Percentiles rank a stretch among this genome's conserved stretches.
These are phyloP conservation scores for Colletotrichum orchidophilum DNA, from an alignment of 2,329 filamentous ascomycete genomes.

Conservation along the genomic window DNA sequence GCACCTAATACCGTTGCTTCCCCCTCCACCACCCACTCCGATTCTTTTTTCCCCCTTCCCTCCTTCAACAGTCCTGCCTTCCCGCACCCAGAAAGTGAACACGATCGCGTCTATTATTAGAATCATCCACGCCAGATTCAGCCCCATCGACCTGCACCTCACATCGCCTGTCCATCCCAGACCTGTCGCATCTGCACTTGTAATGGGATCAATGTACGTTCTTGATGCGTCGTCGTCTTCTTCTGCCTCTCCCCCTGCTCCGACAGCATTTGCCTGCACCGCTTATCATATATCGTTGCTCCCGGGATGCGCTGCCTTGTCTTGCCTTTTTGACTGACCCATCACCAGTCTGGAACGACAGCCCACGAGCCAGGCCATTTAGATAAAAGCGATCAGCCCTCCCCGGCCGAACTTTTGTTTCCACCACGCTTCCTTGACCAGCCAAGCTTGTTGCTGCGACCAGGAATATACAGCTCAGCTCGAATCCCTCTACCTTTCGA, in stretches of 20 bases:
- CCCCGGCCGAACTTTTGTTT: conserved; percentile 25
- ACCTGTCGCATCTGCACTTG: conserved; percentile 35
- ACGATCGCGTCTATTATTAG: conserved; percentile 62
- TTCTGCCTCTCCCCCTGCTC: conserved; percentile 27
- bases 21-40: conserved; percentile 17
- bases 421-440: conserved; percentile 15
- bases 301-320: conserved; percentile 25
- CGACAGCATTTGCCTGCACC: conserved; percentile 8
- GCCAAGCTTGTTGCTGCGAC: conserved; percentile 25
- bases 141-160: conserved; percentile 55
- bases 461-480: conserved; percentile 21
- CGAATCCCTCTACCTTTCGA: neutral
- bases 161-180: conserved; percentile 42
- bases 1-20: conserved; percentile 21
- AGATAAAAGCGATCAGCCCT: conserved; percentile 33
- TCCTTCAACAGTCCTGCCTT: conserved; percentile 37
- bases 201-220: conserved; percentile 36
- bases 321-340: conserved; percentile 20
- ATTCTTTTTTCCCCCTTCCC: conserved; percentile 33
- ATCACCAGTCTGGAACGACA: conserved; percentile 25
- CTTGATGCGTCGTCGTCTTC: conserved; percentile 17
- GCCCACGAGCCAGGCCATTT: conserved; percentile 24
- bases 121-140: conserved; percentile 60
- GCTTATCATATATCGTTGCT: conserved; percentile 14
- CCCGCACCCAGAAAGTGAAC: conserved; percentile 45